Conservation (phyloP, 805 yeast genomes). For the Wickerhamiella cacticola region DNA sequence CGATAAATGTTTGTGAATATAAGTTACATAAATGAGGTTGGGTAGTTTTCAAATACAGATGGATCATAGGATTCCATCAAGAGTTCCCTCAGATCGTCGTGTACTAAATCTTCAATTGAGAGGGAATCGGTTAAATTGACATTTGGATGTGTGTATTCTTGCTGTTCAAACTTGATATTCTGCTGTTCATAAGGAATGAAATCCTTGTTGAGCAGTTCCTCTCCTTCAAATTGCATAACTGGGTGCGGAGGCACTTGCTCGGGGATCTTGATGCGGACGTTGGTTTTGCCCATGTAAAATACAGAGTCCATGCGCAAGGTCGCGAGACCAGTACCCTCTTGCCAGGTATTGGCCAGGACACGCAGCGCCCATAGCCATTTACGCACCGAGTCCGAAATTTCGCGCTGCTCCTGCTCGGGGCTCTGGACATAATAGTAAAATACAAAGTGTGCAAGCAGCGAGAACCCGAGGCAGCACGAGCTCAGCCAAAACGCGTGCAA, state of each 20-base stretch:
- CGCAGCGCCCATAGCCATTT: constrained; percentile 28
- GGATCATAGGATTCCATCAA: constrained; percentile 9
- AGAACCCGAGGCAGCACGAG: constrained; percentile 25
- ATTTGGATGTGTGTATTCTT: constrained; percentile 8
- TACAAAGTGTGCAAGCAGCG: constrained; percentile 28
- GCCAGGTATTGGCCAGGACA: constrained; percentile 28
- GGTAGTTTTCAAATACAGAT: not conserved
- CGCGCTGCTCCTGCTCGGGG: constrained; percentile 22
- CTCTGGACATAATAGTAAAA: constrained; percentile 27
- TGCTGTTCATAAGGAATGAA: constrained; percentile 14
- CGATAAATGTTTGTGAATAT: too few species aligned
- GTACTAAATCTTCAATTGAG: constrained; percentile 11
- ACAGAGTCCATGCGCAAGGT: constrained; percentile 26
- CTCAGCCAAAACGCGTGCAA: constrained; percentile 30
- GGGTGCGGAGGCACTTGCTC: not conserved
- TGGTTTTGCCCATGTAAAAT: constrained; percentile 25
- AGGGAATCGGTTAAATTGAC: constrained; percentile 1
- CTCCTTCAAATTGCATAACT: not conserved
- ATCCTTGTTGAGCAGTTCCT: constrained; percentile 10
- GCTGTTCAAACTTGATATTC: not conserved
- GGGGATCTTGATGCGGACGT: constrained; percentile 11
- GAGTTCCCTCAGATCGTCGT: constrained; percentile 13
- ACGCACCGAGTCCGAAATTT: constrained; percentile 23
- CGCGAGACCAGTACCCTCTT: constrained; percentile 30
- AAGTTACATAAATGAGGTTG: not conserved